Evolutionary conservation across 2,329 filamentous ascomycete genomes (phyloP).

Genomic region (Pseudogymnoascus sp.): DNA sequence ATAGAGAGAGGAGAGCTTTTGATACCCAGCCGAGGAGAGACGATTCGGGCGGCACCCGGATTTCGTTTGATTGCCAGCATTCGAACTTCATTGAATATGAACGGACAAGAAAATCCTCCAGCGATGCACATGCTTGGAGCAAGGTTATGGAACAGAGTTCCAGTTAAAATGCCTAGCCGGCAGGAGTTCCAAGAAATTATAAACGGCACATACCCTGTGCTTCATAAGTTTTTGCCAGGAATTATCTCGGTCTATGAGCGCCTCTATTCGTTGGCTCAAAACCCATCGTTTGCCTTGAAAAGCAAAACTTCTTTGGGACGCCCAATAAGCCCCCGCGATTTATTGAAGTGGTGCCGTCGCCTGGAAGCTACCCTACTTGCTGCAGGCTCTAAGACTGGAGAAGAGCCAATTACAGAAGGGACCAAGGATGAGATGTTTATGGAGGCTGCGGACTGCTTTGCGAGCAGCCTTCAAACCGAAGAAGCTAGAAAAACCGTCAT

Average conservation of each 20-base stretch:
- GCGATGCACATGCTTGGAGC: conserved; percentile 67
- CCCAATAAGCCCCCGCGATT: conserved; percentile 64
- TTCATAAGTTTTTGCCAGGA: conserved; percentile 55
- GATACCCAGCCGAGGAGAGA: conserved; percentile 83
- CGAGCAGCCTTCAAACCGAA: conserved; percentile 67
- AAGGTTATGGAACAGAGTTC: conserved; percentile 78
- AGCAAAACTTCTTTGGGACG: conserved; percentile 42
- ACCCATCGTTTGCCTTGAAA: conserved; percentile 39
- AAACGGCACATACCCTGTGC: conserved; percentile 59
- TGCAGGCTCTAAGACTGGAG: conserved; percentile 56
- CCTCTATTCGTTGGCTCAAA: conserved; percentile 39
- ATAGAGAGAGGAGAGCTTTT: conserved; percentile 89
- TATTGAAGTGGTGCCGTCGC: conserved; percentile 86
- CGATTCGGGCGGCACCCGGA: conserved; percentile 70
- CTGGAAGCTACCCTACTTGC: conserved; percentile 59
- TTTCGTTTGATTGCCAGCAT: conserved; percentile 93
- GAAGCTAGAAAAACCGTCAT: conserved; percentile 55
- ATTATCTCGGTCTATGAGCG: conserved; percentile 54
- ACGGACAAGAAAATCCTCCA: conserved; percentile 60
- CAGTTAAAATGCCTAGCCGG: conserved; percentile 57
- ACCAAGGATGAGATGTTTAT: conserved; percentile 80
- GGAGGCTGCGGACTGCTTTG: conserved; percentile 89
- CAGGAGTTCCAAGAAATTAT: conserved; percentile 72
- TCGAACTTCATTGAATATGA: conserved; percentile 65
- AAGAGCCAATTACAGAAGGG: conserved; percentile 66